Conservation (phyloP, 75 land plant genomes). For the Selaginella tamariscina region DNA sequence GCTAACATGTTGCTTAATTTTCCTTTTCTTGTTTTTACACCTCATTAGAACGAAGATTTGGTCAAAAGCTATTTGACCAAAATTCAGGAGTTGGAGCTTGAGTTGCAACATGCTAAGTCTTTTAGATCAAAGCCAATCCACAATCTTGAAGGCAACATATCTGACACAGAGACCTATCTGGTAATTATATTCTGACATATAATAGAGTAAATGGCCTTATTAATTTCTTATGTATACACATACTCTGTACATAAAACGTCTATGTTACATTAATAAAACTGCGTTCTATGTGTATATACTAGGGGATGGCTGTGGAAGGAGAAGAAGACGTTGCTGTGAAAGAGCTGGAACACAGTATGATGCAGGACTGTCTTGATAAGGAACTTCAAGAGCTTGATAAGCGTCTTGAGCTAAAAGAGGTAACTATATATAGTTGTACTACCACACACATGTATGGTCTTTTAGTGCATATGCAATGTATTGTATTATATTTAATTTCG, state of each 20-base stretch:
- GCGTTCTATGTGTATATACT: too few species aligned
- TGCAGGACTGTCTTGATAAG: constrained; percentile 74
- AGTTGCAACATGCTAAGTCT: constrained; percentile 21
- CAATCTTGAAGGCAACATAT: background rate
- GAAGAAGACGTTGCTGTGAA: constrained; percentile 51
- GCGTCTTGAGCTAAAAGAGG: constrained; percentile 91
- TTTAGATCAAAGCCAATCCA: background rate
- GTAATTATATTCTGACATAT: too few species aligned
- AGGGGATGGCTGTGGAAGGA: constrained; percentile 38
- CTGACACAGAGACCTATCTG: background rate
- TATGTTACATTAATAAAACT: too few species aligned
- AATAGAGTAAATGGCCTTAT: too few species aligned
- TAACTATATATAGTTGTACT: too few species aligned
- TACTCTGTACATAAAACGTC: too few species aligned
- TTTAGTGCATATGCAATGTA: too few species aligned
- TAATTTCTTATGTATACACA: too few species aligned
- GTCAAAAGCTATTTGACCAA: constrained; percentile 22
- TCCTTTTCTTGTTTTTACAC: background rate
- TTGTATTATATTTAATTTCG: too few species aligned
- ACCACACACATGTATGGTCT: too few species aligned
- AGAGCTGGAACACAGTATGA: constrained; percentile 77
- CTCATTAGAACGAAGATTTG: constrained; percentile 19
- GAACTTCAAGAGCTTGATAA: constrained; percentile 77
- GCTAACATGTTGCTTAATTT: too few species aligned
- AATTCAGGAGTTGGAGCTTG: constrained; percentile 33